Conservation (phyloP, 2,329 filamentous ascomycete genomes). For the Teratosphaeria zuluensis region DNA sequence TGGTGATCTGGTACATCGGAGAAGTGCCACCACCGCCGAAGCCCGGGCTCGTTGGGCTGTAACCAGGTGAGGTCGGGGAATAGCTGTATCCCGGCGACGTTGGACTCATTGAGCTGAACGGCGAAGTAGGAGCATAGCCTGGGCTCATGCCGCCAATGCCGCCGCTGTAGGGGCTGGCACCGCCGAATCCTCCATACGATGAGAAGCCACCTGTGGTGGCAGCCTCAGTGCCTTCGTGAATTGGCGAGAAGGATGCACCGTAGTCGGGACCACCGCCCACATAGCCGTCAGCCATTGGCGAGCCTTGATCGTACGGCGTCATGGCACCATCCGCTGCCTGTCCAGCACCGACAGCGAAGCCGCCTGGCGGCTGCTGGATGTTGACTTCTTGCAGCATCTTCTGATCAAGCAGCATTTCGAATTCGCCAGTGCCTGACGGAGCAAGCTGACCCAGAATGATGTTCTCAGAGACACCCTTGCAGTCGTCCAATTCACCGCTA, state of each 20-base stretch:
- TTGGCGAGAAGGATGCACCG: conserved; percentile 61
- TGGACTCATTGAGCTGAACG: conserved; percentile 54
- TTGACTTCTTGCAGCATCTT: conserved; percentile 95
- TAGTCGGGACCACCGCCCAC: conserved; percentile 54
- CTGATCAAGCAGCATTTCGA: conserved; percentile 86
- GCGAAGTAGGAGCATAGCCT: conserved; percentile 31
- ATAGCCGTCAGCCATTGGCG: conserved; percentile 51
- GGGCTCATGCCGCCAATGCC: conserved; percentile 23
- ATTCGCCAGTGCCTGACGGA: conserved; percentile 92
- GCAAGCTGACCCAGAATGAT: conserved; percentile 97
- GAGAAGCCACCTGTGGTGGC: conserved; percentile 50
- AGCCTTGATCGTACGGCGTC: conserved; percentile 78
- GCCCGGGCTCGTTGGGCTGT: conserved; percentile 34
- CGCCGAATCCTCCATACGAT: conserved; percentile 51
- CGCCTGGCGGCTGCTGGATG: conserved; percentile 42
- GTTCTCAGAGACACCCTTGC: conserved; percentile 96
- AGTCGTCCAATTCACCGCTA: conserved; percentile 92
- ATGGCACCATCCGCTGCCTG: conserved; percentile 70
- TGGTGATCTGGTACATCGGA: conserved; percentile 43
- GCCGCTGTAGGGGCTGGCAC: conserved; percentile 60
- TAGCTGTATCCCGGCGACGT: conserved; percentile 51
- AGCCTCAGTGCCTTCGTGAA: conserved; percentile 52
- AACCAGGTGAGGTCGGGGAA: conserved; percentile 21
- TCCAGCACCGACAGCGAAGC: conserved; percentile 61
- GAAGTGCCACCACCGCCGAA: conserved; percentile 41